Conservation (phyloP, 1,284 basidiomycete species). For the Sanghuangporus baumii region DNA sequence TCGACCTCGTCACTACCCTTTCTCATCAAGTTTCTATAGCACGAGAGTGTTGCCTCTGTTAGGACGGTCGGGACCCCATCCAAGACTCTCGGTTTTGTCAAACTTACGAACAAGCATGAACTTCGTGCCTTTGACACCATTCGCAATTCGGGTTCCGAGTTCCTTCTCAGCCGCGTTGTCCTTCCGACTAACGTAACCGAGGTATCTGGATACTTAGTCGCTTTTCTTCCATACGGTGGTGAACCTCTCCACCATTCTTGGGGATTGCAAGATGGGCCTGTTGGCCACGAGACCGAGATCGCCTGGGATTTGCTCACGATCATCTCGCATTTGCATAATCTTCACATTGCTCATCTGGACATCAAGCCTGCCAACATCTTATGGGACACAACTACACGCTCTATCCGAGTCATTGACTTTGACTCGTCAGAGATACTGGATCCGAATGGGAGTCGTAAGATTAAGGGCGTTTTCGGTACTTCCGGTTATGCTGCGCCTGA, state of each 20-base stretch:
- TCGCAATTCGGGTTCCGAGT: not conserved
- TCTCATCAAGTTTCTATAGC: not conserved
- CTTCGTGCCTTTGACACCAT: not conserved
- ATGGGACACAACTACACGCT: not conserved
- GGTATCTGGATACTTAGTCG: too few relatives aligned
- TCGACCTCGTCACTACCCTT: not conserved
- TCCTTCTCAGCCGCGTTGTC: not conserved
- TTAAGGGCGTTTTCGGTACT: not conserved
- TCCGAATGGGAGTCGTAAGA: not conserved
- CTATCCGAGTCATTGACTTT: not conserved
- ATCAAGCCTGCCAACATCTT: not conserved
- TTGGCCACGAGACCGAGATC: not conserved
- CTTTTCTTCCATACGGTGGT: not conserved
- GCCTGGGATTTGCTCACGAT: not conserved
- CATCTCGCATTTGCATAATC: not conserved
- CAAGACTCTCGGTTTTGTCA: not conserved
- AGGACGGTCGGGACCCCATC: not conserved
- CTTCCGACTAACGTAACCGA: not conserved
- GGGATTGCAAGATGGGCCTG: not conserved
- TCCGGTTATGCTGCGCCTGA: not conserved
- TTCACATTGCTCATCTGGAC: not conserved
- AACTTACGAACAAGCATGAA: not conserved
- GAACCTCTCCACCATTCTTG: not conserved
- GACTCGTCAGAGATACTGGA: not conserved
- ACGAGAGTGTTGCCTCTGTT: not conserved